Conservation (phyloP, 139 green algal species). For the Picochlorum sp. region DNA sequence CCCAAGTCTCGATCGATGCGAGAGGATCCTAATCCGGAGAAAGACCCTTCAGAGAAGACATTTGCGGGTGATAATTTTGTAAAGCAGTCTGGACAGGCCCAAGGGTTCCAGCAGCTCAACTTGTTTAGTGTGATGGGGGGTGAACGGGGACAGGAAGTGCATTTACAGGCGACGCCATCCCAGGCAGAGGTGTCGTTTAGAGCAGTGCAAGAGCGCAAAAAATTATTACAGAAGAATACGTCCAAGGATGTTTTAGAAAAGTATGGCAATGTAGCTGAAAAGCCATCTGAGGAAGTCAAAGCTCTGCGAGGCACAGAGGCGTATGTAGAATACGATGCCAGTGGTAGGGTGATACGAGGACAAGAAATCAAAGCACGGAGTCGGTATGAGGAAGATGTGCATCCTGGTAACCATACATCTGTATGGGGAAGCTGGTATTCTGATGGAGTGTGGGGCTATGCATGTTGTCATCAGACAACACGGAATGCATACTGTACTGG, state of each 20-base stretch:
- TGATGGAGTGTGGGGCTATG: constrained; percentile 87
- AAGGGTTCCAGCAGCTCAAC: constrained; percentile 72
- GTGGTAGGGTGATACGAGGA: constrained; percentile 58
- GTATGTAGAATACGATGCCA: constrained; percentile 94
- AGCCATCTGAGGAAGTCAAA: constrained; percentile 27
- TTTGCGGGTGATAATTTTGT: constrained; percentile 91
- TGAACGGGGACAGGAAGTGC: constrained; percentile 77
- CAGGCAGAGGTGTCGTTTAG: constrained; percentile 83
- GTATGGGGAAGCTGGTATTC: constrained; percentile 94
- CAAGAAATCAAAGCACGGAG: constrained; percentile 39
- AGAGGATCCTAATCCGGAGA: constrained; percentile 76
- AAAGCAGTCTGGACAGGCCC: constrained; percentile 51
- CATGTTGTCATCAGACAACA: constrained; percentile 78
- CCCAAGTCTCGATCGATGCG: constrained; percentile 96
- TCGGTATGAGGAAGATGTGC: constrained; percentile 95
- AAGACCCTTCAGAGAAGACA: constrained; percentile 51
- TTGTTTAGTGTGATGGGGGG: constrained; percentile 72
- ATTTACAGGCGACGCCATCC: constrained; percentile 76
- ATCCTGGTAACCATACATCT: constrained; percentile 86
- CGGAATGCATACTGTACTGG: constrained; percentile 93
- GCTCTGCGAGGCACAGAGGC: constrained; percentile 69
- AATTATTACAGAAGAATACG: constrained; percentile 45
- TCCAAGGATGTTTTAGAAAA: constrained; percentile 66
- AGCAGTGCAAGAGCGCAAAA: constrained; percentile 91
- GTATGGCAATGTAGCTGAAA: constrained; percentile 74